Conservation (phyloP, 2,329 filamentous ascomycete species). For the Sclerotinia sclerotiorum region DNA sequence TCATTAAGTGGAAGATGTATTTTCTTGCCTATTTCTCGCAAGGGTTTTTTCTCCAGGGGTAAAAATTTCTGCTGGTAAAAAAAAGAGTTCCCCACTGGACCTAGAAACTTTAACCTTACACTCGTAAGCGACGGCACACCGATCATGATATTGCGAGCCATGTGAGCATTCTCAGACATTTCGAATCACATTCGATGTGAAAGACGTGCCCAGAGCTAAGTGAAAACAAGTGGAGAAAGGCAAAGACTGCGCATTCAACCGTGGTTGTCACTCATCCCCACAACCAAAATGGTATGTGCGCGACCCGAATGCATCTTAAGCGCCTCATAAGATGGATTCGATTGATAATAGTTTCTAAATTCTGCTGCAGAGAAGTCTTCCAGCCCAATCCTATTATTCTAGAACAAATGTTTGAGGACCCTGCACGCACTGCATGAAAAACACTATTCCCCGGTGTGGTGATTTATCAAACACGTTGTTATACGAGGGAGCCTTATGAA, state of each 20-base stretch:
- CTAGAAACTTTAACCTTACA: neutral
- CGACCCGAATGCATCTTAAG: constrained; percentile 7
- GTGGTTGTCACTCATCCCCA: constrained; percentile 10
- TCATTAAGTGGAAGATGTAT: neutral
- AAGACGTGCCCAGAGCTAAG: constrained; percentile 12
- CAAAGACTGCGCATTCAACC: neutral
- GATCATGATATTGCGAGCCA: constrained; percentile 1
- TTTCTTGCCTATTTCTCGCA: neutral
- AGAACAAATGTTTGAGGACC: neutral
- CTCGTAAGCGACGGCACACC: constrained; percentile 13
- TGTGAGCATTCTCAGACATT: constrained; percentile 14
- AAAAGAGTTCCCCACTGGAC: neutral
- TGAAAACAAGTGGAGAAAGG: neutral
- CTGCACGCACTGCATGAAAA: neutral
- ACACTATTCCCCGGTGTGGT: neutral
- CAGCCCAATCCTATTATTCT: constrained; percentile 15
- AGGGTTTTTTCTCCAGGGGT: neutral
- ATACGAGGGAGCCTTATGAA: neutral
- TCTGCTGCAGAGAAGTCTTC: constrained; percentile 8
- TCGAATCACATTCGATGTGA: neutral
- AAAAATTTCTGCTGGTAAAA: constrained; percentile 1
- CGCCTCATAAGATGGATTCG: neutral
- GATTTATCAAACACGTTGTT: constrained; percentile 6
- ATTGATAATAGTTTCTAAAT: constrained; percentile 15
- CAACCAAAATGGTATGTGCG: neutral